Evolutionary conservation across 2,329 filamentous ascomycete species (phyloP).

Genomic region (Fusarium setosum): DNA sequence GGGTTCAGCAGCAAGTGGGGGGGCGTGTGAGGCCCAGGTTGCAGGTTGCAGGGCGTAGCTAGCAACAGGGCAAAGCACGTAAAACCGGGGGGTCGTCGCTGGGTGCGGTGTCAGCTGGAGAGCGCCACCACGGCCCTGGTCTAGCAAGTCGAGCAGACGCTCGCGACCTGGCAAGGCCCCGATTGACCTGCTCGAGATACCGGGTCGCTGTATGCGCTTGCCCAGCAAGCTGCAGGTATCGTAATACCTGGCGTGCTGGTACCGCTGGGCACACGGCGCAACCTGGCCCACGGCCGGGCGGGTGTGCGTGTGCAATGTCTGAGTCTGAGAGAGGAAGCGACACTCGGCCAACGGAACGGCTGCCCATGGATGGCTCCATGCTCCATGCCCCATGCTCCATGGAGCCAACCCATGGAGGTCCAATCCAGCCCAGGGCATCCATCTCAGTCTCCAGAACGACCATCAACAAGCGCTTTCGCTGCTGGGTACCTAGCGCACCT

Average conservation of each 20-base stretch:
- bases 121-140: slow-evolving; percentile 43
- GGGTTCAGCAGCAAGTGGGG: slow-evolving; percentile 30
- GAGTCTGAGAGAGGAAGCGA: slow-evolving; percentile 40
- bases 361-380: slow-evolving; percentile 31
- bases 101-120: slow-evolving; percentile 43
- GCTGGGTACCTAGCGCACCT: slow-evolving; percentile 1
- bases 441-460: slow-evolving; percentile 25
- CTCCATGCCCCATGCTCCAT: too few relatives aligned
- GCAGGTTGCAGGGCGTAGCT: slow-evolving; percentile 12
- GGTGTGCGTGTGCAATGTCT: slow-evolving; percentile 38
- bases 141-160: slow-evolving; percentile 37
- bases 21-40: slow-evolving; percentile 7
- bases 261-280: slow-evolving; percentile 30
- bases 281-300: slow-evolving; percentile 33
- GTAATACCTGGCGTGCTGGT: slow-evolving; percentile 21
- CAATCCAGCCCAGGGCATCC: slow-evolving; percentile 20
- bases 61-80: slow-evolving; percentile 34
- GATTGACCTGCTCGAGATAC: slow-evolving; percentile 26
- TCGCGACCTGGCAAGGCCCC: slow-evolving; percentile 25
- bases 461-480: slow-evolving; percentile 12
- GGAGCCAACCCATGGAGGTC: slow-evolving; percentile 17
- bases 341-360: slow-evolving; percentile 42
- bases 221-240: slow-evolving; percentile 20
- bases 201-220: slow-evolving; percentile 17
- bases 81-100: slow-evolving; percentile 34